phyloP scores from a whole-genome alignment of 164 flowering plant species.

The Kalanchoe fedtschenkoi region DNA sequence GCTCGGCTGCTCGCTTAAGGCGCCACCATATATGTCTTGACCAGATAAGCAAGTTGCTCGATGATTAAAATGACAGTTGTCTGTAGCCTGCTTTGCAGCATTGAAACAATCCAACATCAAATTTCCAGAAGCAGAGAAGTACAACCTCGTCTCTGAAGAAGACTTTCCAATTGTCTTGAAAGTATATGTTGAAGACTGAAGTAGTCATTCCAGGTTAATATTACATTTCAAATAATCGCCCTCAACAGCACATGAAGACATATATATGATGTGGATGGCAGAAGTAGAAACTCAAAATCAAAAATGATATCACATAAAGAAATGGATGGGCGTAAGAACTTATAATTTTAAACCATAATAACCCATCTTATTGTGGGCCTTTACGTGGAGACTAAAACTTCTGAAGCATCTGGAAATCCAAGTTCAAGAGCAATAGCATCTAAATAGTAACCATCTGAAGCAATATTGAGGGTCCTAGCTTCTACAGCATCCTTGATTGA shows the following conservation, averaged over 20 bases:
- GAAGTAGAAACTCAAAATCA: not conserved
- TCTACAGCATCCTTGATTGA: constrained; percentile 41
- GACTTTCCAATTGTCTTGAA: constrained; percentile 71
- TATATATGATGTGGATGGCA: not conserved
- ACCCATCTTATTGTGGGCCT: constrained; percentile 3
- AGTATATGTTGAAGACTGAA: not conserved
- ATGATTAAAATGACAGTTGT: constrained; percentile 33
- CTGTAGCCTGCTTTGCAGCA: constrained; percentile 13
- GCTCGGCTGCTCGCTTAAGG: no score
- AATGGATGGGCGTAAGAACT: not conserved
- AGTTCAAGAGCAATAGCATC: constrained; percentile 76
- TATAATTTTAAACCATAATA: not conserved
- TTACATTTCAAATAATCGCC: no score
- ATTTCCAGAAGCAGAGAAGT: constrained; percentile 38
- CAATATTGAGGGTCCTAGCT: constrained; percentile 33
- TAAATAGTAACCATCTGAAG: constrained; percentile 50
- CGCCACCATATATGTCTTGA: constrained; percentile 63
- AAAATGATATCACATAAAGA: no score
- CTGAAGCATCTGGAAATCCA: constrained; percentile 42
- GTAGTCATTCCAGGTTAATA: not conserved
- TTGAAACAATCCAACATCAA: constrained; percentile 16
- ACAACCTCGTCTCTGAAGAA: constrained; percentile 77
- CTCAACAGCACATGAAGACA: not conserved
- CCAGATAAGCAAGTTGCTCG: constrained; percentile 77
- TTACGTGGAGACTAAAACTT: constrained; percentile 64